Evolutionary conservation across 1,139 yeast species (phyloP).

Genomic region (Lodderomyces pseudojiufengensis): DNA sequence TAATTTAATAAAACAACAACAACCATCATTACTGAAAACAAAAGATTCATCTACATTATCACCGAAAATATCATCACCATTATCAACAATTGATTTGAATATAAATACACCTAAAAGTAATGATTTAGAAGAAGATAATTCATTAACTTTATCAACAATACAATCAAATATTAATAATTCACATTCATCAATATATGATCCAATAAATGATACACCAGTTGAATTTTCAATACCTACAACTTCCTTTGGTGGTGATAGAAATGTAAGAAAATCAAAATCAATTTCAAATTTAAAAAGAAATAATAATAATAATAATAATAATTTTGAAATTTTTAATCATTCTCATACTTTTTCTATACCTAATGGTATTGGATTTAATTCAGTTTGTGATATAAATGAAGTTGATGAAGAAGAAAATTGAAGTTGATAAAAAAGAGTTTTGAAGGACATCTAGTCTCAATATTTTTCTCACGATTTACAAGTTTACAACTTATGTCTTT

Average conservation of each 20-base stretch:
- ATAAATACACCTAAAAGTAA: slow-evolving; percentile 25
- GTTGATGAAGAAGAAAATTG: slow-evolving; percentile 2
- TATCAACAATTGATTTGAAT: slow-evolving; percentile 22
- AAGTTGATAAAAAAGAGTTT: no score
- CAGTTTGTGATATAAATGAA: slow-evolving; percentile 3
- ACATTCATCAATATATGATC: slow-evolving; percentile 24
- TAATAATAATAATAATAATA: not conserved
- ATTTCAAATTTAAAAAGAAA: not conserved
- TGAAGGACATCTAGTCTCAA: no score
- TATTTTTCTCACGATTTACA: no score
- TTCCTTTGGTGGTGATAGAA: not conserved
- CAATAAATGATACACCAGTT: slow-evolving; percentile 42
- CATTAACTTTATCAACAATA: not conserved
- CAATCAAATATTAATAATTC: no score
- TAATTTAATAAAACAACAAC: slow-evolving; percentile 16
- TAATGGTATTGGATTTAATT: not conserved
- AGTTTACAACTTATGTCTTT: no score
- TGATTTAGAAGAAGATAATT: not conserved
- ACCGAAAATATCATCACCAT: slow-evolving; percentile 30
- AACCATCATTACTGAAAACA: not conserved
- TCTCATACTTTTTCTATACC: not conserved
- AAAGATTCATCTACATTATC: slow-evolving; percentile 18
- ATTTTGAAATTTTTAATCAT: not conserved
- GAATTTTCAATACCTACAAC: slow-evolving; percentile 31
- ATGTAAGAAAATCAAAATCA: not conserved